phyloP scores from a whole-genome alignment of 495 filamentous ascomycete species.

The Halenospora varia region DNA sequence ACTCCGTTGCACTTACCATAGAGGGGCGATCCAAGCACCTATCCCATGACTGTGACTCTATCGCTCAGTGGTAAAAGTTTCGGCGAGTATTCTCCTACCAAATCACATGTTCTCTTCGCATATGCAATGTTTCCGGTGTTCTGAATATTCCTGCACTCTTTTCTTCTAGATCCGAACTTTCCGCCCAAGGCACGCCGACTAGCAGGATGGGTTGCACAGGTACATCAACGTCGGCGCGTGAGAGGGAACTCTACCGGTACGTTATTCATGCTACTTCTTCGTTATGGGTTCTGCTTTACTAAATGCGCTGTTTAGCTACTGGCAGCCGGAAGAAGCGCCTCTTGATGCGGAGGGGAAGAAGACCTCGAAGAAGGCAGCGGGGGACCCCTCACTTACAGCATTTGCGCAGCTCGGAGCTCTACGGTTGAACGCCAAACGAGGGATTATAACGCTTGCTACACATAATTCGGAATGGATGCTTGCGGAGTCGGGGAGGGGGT shows the following conservation, averaged over 20 bases:
- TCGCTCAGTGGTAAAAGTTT: not conserved
- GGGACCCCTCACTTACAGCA: conserved; percentile 38
- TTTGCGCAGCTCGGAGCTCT: conserved; percentile 40
- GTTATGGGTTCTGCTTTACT: too few species aligned
- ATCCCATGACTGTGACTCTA: too few species aligned
- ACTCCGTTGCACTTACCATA: not conserved
- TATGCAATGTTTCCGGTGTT: not conserved
- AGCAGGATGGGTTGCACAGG: not conserved
- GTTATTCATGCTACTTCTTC: not conserved
- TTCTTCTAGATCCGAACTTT: not conserved
- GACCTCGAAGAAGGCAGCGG: conserved; percentile 8
- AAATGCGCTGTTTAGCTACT: conserved; percentile 12
- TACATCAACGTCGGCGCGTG: conserved; percentile 9
- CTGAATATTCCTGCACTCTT: not conserved
- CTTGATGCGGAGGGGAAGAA: not conserved
- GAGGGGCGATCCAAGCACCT: not conserved
- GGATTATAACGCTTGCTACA: conserved; percentile 38
- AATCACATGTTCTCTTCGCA: not conserved
- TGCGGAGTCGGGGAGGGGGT: conserved; percentile 31
- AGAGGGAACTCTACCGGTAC: conserved; percentile 21
- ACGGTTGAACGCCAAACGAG: conserved; percentile 33
- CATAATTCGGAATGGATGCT: conserved; percentile 33
- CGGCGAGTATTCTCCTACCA: not conserved
- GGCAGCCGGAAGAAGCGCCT: conserved; percentile 11
- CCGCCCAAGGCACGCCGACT: not conserved